phyloP scores from a whole-genome alignment of 768 basidiomycete genomes.

The Glaciozyma antarctica region DNA sequence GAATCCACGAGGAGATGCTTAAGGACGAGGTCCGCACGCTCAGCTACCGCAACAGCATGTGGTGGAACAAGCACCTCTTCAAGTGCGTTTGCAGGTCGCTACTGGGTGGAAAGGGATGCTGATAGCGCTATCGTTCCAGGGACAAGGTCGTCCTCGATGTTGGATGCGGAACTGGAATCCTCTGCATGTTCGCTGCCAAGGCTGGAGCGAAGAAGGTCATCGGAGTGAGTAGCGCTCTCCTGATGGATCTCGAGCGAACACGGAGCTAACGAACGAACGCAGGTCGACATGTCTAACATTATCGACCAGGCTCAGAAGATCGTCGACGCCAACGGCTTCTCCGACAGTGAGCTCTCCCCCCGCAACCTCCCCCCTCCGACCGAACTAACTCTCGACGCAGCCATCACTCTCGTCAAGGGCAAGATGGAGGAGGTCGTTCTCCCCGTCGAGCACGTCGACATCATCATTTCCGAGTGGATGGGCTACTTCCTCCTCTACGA shows the following conservation, averaged over 20 bases:
- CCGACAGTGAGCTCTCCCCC: slow-evolving; percentile 59
- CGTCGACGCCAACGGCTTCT: slow-evolving; percentile 90
- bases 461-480: slow-evolving; percentile 99
- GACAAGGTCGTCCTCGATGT: slow-evolving; percentile 91
- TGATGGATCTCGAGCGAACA: neutral
- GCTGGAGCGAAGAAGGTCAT: slow-evolving; percentile 38
- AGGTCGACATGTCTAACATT: slow-evolving; percentile 99
- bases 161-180: slow-evolving; percentile 94
- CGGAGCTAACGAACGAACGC: neutral
- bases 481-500: slow-evolving; percentile 96
- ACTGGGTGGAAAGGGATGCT: neutral
- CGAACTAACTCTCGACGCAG: slow-evolving; percentile 41
- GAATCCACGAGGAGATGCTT: slow-evolving; percentile 73
- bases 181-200: slow-evolving; percentile 42
- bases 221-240: slow-evolving; percentile 20
- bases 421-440: slow-evolving; percentile 89
- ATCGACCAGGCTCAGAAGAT: slow-evolving; percentile 98
- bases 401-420: slow-evolving; percentile 90
- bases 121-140: neutral
- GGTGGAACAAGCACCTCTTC: slow-evolving; percentile 91
- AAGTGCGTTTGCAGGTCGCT: slow-evolving; percentile 47
- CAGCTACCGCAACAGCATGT: slow-evolving; percentile 86
- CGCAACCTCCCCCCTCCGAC: neutral
- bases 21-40: slow-evolving; percentile 93
- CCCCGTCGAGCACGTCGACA: slow-evolving; percentile 85